Evolutionary conservation across 176 grass and related monocot species (phyloP).

Genomic region (Elymus sibiricus): DNA sequence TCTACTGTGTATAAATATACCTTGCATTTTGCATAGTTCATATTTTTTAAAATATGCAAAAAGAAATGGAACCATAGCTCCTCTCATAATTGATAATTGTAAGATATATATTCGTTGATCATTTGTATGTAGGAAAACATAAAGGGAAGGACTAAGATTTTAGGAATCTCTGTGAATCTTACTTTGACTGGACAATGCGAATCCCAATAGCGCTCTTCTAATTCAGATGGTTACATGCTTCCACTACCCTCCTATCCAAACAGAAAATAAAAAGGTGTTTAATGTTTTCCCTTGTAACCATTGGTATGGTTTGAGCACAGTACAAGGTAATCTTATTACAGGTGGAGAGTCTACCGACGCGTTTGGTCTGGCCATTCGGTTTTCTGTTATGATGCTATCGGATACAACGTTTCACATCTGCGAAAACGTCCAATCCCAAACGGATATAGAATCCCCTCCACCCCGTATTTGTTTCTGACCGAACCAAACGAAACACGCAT

Average conservation of each 20-base stretch:
- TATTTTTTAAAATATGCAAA: not conserved
- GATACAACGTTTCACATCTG: too few relatives aligned
- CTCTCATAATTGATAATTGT: not conserved
- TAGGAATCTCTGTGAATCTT: not conserved
- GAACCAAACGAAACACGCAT: too few relatives aligned
- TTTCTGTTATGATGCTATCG: too few relatives aligned
- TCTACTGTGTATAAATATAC: too few relatives aligned
- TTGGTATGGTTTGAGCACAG: not conserved
- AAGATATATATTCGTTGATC: not conserved
- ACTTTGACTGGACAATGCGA: not conserved
- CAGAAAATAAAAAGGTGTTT: too few relatives aligned
- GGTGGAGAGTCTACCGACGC: too few relatives aligned
- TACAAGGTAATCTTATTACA: too few relatives aligned
- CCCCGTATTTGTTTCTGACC: too few relatives aligned
- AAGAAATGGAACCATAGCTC: not conserved
- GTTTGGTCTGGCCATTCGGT: too few relatives aligned
- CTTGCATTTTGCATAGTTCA: not conserved
- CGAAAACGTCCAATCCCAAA: too few relatives aligned
- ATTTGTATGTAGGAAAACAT: not conserved
- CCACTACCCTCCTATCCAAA: not conserved
- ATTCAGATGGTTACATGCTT: not conserved
- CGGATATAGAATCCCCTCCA: too few relatives aligned
- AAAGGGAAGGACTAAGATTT: not conserved
- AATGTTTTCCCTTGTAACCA: not conserved
- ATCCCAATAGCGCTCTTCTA: too few relatives aligned